Percentiles rank a stretch among this genome's conserved stretches.
phyloP scores from a whole-genome alignment of 1,284 basidiomycete species.

The Lentinula novae-zelandiae region DNA sequence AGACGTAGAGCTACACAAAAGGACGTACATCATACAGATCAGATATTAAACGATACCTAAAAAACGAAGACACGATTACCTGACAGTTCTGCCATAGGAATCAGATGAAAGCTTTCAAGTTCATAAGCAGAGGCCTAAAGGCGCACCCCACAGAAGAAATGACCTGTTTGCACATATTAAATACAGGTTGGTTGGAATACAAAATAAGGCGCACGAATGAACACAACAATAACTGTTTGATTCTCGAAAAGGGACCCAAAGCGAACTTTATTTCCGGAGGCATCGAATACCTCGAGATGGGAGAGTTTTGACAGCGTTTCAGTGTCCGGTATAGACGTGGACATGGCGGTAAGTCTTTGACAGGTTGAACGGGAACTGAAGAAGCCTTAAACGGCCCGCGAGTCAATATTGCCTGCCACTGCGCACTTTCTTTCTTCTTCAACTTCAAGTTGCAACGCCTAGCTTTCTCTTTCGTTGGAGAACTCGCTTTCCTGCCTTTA shows the following conservation, averaged over 20 bases:
- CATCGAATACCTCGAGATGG: conserved; percentile 37
- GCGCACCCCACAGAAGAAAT: conserved; percentile 64
- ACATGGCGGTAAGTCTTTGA: neutral
- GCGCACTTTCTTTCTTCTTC: neutral
- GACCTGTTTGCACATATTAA: conserved; percentile 33
- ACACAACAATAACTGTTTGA: conserved; percentile 55
- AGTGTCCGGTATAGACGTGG: conserved; percentile 26
- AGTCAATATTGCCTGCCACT: neutral
- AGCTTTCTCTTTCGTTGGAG: no score
- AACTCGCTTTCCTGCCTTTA: neutral
- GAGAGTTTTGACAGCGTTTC: conserved; percentile 32
- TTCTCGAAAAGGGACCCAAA: conserved; percentile 45
- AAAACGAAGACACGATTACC: conserved; percentile 22
- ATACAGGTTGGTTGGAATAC: neutral
- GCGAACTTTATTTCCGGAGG: conserved; percentile 37
- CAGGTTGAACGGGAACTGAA: no score
- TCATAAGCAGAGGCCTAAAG: neutral
- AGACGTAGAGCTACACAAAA: conserved; percentile 45
- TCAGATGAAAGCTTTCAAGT: conserved; percentile 5
- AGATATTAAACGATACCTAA: neutral
- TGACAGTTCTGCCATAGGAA: conserved; percentile 34
- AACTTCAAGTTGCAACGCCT: no score
- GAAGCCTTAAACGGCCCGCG: no score
- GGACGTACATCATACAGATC: neutral
- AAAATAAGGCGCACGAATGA: conserved; percentile 47